Conservation (phyloP, 805 yeast species). For the Metschnikowia similis region DNA sequence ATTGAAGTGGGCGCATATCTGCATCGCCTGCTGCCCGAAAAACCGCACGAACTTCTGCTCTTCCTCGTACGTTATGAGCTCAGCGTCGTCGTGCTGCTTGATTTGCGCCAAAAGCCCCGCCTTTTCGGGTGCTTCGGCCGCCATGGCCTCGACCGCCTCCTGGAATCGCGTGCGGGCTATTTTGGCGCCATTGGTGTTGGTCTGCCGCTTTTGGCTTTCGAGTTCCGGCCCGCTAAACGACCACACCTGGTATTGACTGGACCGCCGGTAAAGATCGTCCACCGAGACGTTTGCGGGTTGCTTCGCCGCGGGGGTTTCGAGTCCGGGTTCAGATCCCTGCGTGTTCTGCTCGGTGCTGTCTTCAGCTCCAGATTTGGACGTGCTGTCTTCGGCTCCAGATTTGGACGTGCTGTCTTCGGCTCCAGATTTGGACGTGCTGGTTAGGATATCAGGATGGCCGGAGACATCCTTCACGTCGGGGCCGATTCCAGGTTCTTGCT, state of each 20-base stretch:
- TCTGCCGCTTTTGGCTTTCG: slow-evolving; percentile 40
- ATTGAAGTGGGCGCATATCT: slow-evolving; percentile 66
- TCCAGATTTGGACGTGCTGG: background rate
- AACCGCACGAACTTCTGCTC: slow-evolving; percentile 64
- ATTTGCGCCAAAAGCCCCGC: slow-evolving; percentile 26
- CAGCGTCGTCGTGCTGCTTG: slow-evolving; percentile 32
- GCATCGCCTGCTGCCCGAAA: slow-evolving; percentile 68
- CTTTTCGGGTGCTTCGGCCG: slow-evolving; percentile 24
- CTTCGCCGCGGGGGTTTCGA: background rate
- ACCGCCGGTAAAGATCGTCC: slow-evolving; percentile 85
- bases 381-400: background rate
- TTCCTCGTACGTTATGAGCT: slow-evolving; percentile 58
- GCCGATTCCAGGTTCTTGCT: background rate
- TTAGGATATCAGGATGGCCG: background rate
- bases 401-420: background rate
- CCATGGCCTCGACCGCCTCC: slow-evolving; percentile 16
- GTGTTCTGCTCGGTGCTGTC: background rate
- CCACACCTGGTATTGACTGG: slow-evolving; percentile 84
- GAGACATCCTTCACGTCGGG: background rate
- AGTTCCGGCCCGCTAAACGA: slow-evolving; percentile 66
- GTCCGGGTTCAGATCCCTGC: background rate
- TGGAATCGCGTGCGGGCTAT: slow-evolving; percentile 32
- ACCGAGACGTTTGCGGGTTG: slow-evolving; percentile 43
- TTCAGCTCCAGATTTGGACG: background rate
- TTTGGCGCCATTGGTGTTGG: slow-evolving; percentile 53